phyloP scores from a whole-genome alignment of 305 asterid genomes.

The Fraxinus sp. region DNA sequence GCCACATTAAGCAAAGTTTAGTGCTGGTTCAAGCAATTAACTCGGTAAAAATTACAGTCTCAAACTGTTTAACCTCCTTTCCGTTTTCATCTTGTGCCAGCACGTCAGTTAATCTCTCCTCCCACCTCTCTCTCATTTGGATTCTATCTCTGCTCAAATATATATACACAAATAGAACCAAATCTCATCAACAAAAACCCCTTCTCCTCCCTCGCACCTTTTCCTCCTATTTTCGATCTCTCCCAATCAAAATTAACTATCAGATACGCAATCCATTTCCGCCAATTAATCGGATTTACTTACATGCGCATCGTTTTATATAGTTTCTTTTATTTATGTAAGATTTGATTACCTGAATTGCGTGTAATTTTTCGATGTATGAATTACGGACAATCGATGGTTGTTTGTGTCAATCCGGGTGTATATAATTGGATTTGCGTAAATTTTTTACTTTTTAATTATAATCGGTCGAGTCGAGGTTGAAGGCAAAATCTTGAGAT shows the following conservation, averaged over 20 bases:
- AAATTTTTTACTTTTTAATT: background rate
- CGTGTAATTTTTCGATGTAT: constrained; percentile 37
- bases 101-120: constrained; percentile 19
- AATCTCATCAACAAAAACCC: constrained; percentile 65
- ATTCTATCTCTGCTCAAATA: constrained; percentile 18
- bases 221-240: constrained; percentile 52
- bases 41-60: background rate
- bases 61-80: constrained; percentile 10
- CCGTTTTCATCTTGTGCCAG: constrained; percentile 22
- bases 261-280: constrained; percentile 43
- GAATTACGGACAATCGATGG: constrained; percentile 17
- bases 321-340: constrained; percentile 17
- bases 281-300: constrained; percentile 27
- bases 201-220: constrained; percentile 30
- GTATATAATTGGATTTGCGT: constrained; percentile 3
- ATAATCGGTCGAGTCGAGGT: constrained; percentile 25
- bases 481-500: constrained; percentile 29
- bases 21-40: background rate
- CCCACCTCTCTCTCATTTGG: constrained; percentile 2
- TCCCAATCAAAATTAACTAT: constrained; percentile 34
- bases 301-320: constrained; percentile 15
- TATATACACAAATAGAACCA: constrained; percentile 38
- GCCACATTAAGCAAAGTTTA: background rate
- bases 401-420: background rate
- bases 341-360: constrained; percentile 39